Percentiles rank a stretch among this genome's conserved stretches.
phyloP scores from a whole-genome alignment of 345 rosid genomes.

The Corchorus capsularis region DNA sequence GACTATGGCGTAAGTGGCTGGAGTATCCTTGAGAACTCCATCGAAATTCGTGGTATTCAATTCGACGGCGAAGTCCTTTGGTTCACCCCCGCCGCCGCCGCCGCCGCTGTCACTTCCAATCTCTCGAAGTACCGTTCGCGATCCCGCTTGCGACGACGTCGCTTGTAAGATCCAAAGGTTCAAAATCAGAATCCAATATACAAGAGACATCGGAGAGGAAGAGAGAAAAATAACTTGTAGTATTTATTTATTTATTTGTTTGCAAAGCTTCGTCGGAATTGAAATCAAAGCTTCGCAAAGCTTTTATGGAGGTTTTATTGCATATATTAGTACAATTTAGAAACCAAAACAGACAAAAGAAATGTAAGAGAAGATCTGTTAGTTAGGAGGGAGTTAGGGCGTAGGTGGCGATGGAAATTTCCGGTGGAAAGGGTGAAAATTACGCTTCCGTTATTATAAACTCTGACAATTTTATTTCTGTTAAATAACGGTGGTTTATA shows the following conservation, averaged over 20 bases:
- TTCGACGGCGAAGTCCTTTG: conserved; percentile 64
- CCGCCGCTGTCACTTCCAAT: conserved; percentile 27
- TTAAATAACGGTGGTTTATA: too few relatives aligned
- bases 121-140: conserved; percentile 67
- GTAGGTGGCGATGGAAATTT: neutral
- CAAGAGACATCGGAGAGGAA: conserved; percentile 48
- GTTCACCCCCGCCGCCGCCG: conserved; percentile 26
- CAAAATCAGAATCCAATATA: conserved; percentile 38
- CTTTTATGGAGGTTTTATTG: neutral
- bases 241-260: neutral
- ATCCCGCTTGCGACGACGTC: conserved; percentile 47
- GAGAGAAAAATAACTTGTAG: neutral
- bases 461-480: neutral
- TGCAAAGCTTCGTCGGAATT: conserved; percentile 3
- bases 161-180: conserved; percentile 38
- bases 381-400: neutral
- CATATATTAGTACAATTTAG: neutral
- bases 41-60: conserved; percentile 73
- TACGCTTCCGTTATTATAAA: neutral
- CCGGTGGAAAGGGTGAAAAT: neutral
- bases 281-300: neutral
- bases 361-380: too few relatives aligned
- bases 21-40: conserved; percentile 58
- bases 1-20: conserved; percentile 76
- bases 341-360: neutral